These are phyloP conservation scores for Flaveria brownii DNA, from an alignment of 129 eudicot species.

Conservation along the genomic window DNA sequence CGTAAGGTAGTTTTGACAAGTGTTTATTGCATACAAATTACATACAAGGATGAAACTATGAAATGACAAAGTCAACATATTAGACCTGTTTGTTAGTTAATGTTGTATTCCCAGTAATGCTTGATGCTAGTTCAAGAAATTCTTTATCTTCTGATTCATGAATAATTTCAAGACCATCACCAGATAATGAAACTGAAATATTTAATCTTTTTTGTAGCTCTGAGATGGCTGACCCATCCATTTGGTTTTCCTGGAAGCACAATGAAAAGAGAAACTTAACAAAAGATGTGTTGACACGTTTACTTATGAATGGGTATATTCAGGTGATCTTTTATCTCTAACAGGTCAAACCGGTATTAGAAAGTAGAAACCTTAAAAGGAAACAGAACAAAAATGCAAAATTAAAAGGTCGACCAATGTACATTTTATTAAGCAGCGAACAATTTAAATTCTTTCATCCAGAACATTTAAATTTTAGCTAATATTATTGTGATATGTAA, in stretches of 20 bases:
- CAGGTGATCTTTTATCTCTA: slow-evolving; percentile 1
- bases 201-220: slow-evolving; percentile 61
- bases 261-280: slow-evolving; percentile 17
- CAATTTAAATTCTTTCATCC: neutral
- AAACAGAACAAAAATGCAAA: neutral
- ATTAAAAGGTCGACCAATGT: neutral
- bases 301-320: neutral
- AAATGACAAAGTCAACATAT: slow-evolving; percentile 21
- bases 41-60: neutral
- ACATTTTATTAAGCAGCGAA: neutral
- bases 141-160: slow-evolving; percentile 76
- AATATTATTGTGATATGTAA: no score
- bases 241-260: slow-evolving; percentile 54
- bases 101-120: slow-evolving; percentile 42
- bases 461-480: no score
- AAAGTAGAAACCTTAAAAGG: neutral
- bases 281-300: neutral
- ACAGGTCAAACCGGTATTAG: neutral
- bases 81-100: slow-evolving; percentile 42
- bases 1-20: neutral
- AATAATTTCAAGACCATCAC: slow-evolving; percentile 41
- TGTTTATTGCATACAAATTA: slow-evolving; percentile 1
- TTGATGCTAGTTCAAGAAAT: slow-evolving; percentile 59
- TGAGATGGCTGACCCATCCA: slow-evolving; percentile 50
- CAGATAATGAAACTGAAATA: slow-evolving; percentile 46